Base-by-base conservation (phyloP, 768 basidiomycete genomes). In the Trametes punicea region DNA sequence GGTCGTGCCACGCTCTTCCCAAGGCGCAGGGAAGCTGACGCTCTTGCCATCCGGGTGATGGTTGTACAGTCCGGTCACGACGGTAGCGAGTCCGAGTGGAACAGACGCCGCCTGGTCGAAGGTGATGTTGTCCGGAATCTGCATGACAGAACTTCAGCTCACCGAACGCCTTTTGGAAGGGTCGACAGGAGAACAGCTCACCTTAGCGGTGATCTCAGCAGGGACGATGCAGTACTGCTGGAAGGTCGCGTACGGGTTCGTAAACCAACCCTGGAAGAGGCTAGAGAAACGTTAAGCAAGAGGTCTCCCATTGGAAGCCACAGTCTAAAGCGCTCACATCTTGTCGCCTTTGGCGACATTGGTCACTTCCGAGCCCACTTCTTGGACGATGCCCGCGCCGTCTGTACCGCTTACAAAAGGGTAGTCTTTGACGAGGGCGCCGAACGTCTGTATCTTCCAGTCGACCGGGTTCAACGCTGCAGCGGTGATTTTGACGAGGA, bases 391-490 rank as follows among this genome's bases (percentile, higher is more conserved):
- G 10, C 63, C 63, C 15, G 63, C 63, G 10, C 33, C 56, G 42
- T 64, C 63, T 13, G 44, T 39, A 3, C 70, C 70, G 11, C 66
- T 47, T 21, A 69, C 46, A 30, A 33, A 59, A 4, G 64, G 70
- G 58, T 44, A 70, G 23, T 51, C 13, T 7, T 57, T 45, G 49
- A 67, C 51, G 55, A 67, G 51, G 27, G 30, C 38, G 49, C 53
- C 52, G 16, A 26, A 38, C 46, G 67, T 73, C 53, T 77, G 78
- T 25, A 81, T 71, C 63, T 79, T 80, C 67, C 78, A 79, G 56
- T 84, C 82, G 13, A 74, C 72, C 2, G 82, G 82, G 57, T 83
- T 82, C 45, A 82, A 66, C 2, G 77, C 74, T 0, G 78, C 73
- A 4, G 81, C 71, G 39, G 73, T 67, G 50, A 81, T 65, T 64